Evolutionary conservation across 2,329 filamentous ascomycete genomes (phyloP), one percentile per base, ranked within the genome.

Genomic region (Scolecobasidium constrictum): DNA sequence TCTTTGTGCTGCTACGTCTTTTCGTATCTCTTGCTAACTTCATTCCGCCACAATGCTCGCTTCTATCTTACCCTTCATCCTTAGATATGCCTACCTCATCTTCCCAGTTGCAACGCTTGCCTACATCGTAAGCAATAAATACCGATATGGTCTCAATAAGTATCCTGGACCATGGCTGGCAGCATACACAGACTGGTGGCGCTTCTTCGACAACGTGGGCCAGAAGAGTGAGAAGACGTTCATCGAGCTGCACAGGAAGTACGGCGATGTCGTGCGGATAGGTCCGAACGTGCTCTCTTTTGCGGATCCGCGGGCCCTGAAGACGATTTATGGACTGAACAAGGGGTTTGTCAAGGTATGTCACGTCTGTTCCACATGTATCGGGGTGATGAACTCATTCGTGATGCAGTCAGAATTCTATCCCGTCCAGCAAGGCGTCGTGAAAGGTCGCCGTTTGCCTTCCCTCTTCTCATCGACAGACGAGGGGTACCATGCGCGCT

Each of bases 321-420:
- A 83, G 61, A 66, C 68, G 9, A 88, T 92, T 35, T 93, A 92
- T 57, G 84, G 84, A 0, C 61, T 90, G 35, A 90, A 88, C 57
- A 88, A 88, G 60, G 83, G 83, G 0, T 83, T 86, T 51, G 64
- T 74, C 38, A 92, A 92, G 74, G 83, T 83, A 60, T 38, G 58
- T 47, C 23, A 28, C 16, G 6, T 12, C 20, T n/a, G 4, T 4
- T n/a, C n/a, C n/a, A n/a, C 15, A 31, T 15, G 9, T 31, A 31
- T 31, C 26, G 15, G 9, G 9, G 9, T 31, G 9, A 9, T n/a
- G n/a, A n/a, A n/a, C n/a, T n/a, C n/a, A n/a, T n/a, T n/a, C n/a
- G n/a, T n/a, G n/a, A n/a, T 22, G 18, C 13, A 85, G 78, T 86
- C 82, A 21, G 78, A 84, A 49, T 90, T 90, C 57, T 90, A 90